phyloP scores from a whole-genome alignment of 78 protist genomes.

The Monocercomonoides exilis region DNA sequence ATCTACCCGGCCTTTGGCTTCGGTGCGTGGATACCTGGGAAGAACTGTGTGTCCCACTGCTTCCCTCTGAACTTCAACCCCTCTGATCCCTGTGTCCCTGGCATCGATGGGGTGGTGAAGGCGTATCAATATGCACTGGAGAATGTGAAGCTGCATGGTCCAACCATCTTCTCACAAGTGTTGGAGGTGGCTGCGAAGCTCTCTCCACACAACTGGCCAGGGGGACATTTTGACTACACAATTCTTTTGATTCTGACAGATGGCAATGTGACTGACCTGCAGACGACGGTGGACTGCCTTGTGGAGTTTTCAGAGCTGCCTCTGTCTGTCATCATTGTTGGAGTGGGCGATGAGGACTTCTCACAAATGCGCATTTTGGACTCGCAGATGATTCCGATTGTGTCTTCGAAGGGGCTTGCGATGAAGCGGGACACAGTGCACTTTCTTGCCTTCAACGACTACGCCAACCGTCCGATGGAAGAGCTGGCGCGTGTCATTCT shows the following conservation, averaged over 20 bases:
- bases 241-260: constrained; percentile 40
- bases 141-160: constrained; percentile 13
- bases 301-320: constrained; percentile 35
- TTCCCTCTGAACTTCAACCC: constrained; percentile 40
- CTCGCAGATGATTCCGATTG: constrained; percentile 2
- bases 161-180: constrained; percentile 31
- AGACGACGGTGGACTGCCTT: constrained; percentile 26
- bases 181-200: not conserved
- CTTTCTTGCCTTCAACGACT: constrained; percentile 38
- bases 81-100: constrained; percentile 9
- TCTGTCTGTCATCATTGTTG: constrained; percentile 39
- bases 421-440: constrained; percentile 23
- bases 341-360: constrained; percentile 37
- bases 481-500: constrained; percentile 27
- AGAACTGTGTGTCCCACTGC: constrained; percentile 39
- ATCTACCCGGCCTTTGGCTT: constrained; percentile 65
- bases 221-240: constrained; percentile 1
- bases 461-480: not conserved
- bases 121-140: constrained; percentile 17
- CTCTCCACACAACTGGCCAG: constrained; percentile 12
- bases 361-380: constrained; percentile 29
- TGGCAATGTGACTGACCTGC: constrained; percentile 23
- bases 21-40: constrained; percentile 49
- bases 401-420: not conserved
- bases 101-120: constrained; percentile 7